A percentile compares a stretch with the other conserved stretches of the same genome.
phyloP scores from a whole-genome alignment of 1,284 basidiomycete genomes.

The Irpex sp. region DNA sequence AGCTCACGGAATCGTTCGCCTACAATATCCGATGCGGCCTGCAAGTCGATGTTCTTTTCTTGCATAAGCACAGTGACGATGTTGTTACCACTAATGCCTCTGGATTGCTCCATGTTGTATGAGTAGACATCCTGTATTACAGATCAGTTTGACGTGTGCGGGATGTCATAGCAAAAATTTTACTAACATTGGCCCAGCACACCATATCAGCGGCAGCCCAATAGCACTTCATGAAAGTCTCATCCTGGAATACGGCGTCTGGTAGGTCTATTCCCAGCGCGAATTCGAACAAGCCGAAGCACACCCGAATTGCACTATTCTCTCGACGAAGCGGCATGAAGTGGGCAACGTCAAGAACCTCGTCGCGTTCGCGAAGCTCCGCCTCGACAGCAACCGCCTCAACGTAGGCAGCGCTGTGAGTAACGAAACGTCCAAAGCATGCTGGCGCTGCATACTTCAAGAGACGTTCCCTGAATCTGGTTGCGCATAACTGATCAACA shows the following conservation, averaged over 20 bases:
- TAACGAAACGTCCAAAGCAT: constrained; percentile 35
- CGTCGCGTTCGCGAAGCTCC: constrained; percentile 28
- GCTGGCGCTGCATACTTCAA: constrained; percentile 39
- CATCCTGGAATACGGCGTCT: constrained; percentile 33
- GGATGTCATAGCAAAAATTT: not conserved
- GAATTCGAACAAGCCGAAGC: constrained; percentile 37
- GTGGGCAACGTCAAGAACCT: constrained; percentile 28
- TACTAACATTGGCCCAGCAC: constrained; percentile 39
- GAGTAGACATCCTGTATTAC: constrained; percentile 38
- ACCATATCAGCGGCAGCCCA: constrained; percentile 39
- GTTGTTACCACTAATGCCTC: constrained; percentile 36
- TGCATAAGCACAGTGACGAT: constrained; percentile 38
- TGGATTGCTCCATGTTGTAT: constrained; percentile 38
- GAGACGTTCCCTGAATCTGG: constrained; percentile 51
- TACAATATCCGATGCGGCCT: constrained; percentile 32
- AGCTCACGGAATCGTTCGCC: constrained; percentile 29
- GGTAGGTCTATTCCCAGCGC: constrained; percentile 37
- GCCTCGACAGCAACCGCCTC: constrained; percentile 35
- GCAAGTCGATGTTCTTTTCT: constrained; percentile 30
- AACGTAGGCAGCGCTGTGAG: constrained; percentile 31
- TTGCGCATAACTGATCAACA: not conserved
- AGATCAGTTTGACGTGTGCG: not conserved
- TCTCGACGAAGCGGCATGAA: constrained; percentile 35
- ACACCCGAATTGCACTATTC: constrained; percentile 36
- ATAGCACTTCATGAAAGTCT: constrained; percentile 31